Evolutionary conservation across 2,329 filamentous ascomycete species (phyloP), one percentile per base, ranked within the genome.

Genomic region (Canariomyces notabilis): DNA sequence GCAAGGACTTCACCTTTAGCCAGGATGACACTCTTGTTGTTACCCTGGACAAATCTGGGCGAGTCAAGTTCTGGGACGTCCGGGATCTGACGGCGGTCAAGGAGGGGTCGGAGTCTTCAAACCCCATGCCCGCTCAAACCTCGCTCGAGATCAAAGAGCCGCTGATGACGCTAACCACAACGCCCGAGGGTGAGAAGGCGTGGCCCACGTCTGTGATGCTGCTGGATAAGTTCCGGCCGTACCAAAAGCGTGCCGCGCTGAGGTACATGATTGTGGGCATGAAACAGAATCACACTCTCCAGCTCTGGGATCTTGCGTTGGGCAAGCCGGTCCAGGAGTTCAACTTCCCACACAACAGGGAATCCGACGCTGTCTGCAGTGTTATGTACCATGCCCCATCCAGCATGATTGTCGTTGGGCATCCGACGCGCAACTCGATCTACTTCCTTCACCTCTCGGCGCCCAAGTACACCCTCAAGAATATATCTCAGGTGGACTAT

Each of bases 1-100:
- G 90, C 53, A 98, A 98, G 67, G 93, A 98, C 65, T 98, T 98
- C 64, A 86, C 84, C 37, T 98, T 98, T 69, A 96, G 91, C 66
- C 90, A 95, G 65, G 93, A 98, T 65, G 93, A 98, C 65, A 87
- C 85, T 2, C 83, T 91, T 33, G 89, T 98, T 57, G 90, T 94
- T 37, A 96, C 91, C 39, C 80, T 98, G 42, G 94, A 98, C 67
- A 98, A 98, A 72, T 91, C 89, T 49, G 94, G 93, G 38, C 84
- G 89, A 51, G 84, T 97, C 70, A 93, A 95, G 68, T 96, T 98
- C 74, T 98, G 93, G 94, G 93, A 98, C 65, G 88, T 97, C 55
- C 87, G 87, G 49, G 81, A 87, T 50, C 76, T 96, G 46, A 85
- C 76, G 2, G 71, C 75, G 15, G 67, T 67, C 52, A 73, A 74